Evolutionary conservation across 140 eudicot species (phyloP).

Genomic region (Stevia rebaudiana): DNA sequence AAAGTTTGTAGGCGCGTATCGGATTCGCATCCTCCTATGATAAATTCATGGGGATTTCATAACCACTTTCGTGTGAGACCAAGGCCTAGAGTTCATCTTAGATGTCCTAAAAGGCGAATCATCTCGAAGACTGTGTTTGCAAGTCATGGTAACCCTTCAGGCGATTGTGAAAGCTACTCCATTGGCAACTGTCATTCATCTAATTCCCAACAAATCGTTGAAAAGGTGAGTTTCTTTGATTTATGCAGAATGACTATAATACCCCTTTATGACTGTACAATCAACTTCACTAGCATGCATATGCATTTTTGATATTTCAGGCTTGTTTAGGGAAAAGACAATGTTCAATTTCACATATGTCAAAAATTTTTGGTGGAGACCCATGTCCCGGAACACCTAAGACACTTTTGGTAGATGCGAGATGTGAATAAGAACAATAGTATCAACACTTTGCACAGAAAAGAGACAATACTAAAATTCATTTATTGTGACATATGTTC

Average conservation of each 20-base stretch:
- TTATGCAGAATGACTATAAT: too few relatives aligned
- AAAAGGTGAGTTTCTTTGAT: constrained; percentile 31
- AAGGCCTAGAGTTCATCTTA: constrained; percentile 35
- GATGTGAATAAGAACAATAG: constrained; percentile 35
- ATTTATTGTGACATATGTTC: too few relatives aligned
- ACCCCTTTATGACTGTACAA: too few relatives aligned
- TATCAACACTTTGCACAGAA: too few relatives aligned
- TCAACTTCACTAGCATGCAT: too few relatives aligned
- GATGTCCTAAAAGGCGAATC: constrained; percentile 40
- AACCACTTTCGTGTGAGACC: constrained; percentile 28
- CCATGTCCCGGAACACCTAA: constrained; percentile 60
- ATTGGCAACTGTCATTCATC: constrained; percentile 58
- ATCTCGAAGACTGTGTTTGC: constrained; percentile 57
- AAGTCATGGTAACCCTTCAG: constrained; percentile 59
- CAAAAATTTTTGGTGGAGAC: constrained; percentile 39
- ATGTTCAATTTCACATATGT: constrained; percentile 39
- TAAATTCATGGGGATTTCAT: constrained; percentile 19
- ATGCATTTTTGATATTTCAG: constrained; percentile 32
- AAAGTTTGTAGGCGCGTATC: constrained; percentile 14
- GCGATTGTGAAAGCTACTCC: constrained; percentile 44
- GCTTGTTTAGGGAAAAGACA: constrained; percentile 60
- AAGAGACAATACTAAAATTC: too few relatives aligned
- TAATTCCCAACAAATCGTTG: constrained; percentile 39
- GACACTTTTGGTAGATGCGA: constrained; percentile 56
- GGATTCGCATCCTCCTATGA: not conserved